These are phyloP conservation scores for Aspergillus ibericus DNA, from an alignment of 2,329 filamentous ascomycete genomes.

Conservation along the genomic window DNA sequence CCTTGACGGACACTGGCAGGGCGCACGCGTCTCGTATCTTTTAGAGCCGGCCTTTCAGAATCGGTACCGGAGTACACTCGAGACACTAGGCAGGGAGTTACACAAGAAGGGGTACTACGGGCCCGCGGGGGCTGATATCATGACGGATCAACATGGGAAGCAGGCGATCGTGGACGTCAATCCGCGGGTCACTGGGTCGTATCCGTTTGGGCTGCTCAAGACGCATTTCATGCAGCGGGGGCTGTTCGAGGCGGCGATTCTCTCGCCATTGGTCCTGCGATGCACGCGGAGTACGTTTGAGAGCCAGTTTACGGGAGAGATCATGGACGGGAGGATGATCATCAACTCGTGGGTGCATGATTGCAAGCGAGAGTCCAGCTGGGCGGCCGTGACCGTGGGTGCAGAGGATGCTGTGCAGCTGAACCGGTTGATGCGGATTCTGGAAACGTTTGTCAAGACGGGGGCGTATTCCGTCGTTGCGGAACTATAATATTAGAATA, in stretches of 20 bases:
- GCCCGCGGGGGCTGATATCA: slow-evolving; percentile 5
- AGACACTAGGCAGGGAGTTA: background rate
- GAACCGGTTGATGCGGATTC: background rate
- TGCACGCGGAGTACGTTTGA: background rate
- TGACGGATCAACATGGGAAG: background rate
- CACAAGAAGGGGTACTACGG: slow-evolving; percentile 8
- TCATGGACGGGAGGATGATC: background rate
- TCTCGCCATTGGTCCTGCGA: background rate
- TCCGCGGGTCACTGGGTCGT: slow-evolving; percentile 7
- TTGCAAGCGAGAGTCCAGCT: background rate
- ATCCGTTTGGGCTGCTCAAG: slow-evolving; percentile 1
- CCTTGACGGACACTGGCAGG: background rate
- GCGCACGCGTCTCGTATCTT: background rate
- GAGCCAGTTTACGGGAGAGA: background rate
- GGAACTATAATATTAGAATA: background rate
- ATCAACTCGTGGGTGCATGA: slow-evolving; percentile 3
- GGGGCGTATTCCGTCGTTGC: background rate
- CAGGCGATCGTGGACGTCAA: slow-evolving; percentile 7
- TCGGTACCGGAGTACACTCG: background rate
- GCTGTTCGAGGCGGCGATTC: background rate
- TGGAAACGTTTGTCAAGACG: background rate
- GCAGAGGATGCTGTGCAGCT: background rate
- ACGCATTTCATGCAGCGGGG: slow-evolving; percentile 1
- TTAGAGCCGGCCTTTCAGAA: background rate
- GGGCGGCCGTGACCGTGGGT: background rate